A percentile compares a stretch with the other conserved stretches of the same genome.
Evolutionary conservation across 805 yeast species (phyloP).

Genomic region (Barnettozyma californica): DNA sequence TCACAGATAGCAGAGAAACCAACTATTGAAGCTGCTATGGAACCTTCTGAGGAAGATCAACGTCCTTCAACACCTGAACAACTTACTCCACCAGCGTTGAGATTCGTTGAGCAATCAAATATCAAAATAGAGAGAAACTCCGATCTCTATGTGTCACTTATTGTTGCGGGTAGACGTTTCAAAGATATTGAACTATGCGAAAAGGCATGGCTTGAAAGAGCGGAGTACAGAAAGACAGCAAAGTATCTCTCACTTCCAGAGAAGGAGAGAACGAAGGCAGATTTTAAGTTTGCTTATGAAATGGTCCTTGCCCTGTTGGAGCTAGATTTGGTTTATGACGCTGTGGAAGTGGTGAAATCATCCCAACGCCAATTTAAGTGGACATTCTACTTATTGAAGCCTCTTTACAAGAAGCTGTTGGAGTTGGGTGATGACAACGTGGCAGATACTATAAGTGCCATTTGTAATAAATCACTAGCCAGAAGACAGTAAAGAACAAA

Average conservation of each 20-base stretch:
- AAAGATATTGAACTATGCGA: constrained; percentile 55
- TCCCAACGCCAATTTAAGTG: constrained; percentile 68
- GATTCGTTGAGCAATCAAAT: constrained; percentile 5
- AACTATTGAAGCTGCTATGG: constrained; percentile 4
- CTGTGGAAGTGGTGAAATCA: constrained; percentile 59
- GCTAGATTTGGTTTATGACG: constrained; percentile 59
- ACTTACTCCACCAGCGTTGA: constrained; percentile 12
- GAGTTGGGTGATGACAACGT: constrained; percentile 39
- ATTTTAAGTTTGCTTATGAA: constrained; percentile 64
- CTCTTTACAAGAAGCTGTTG: constrained; percentile 35
- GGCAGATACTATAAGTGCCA: constrained; percentile 26
- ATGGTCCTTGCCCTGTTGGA: constrained; percentile 59
- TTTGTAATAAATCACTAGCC: constrained; percentile 24
- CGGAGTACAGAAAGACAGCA: constrained; percentile 53
- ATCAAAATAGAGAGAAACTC: constrained; percentile 17
- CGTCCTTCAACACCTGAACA: not conserved
- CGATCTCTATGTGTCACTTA: constrained; percentile 16
- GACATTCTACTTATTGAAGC: constrained; percentile 45
- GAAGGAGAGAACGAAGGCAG: constrained; percentile 38
- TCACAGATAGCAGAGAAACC: constrained; percentile 10
- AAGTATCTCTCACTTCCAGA: constrained; percentile 40
- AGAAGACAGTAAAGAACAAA: not conserved
- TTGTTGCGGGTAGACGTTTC: constrained; percentile 52
- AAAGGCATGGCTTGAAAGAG: constrained; percentile 73
- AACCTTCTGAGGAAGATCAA: constrained; percentile 18